Evolutionary conservation across 2,329 filamentous ascomycete genomes (phyloP), one percentile per base, ranked within the genome.

Genomic region (Cercospora nicotianae): DNA sequence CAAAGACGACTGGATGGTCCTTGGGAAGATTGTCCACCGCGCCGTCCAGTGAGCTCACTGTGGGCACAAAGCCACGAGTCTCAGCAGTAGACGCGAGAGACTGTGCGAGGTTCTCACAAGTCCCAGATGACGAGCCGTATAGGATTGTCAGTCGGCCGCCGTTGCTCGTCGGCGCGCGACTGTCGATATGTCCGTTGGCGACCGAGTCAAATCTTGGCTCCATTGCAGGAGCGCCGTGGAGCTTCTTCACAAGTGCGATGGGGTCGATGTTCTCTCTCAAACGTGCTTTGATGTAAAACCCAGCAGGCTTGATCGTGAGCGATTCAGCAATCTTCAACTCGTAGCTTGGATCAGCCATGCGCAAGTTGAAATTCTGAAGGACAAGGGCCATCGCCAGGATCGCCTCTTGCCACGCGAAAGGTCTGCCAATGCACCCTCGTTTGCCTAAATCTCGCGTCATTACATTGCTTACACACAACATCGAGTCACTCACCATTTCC

Each of bases 91-190:
- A 81, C 0, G 87, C 88, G 9, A 93, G 77, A 30, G 85, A 82
- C 69, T 90, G 85, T 0, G 91, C 88, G 57, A 93, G 83, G 1
- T 87, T 83, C 77, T 92, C 89, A 76, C 91, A 93, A 1, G 91
- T 94, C 0, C 91, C 91, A 1, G 87, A 87, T 74, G 92, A 92
- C 12, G 89, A 91, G 3, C 91, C 91, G 74, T 91, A 93, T 58
- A 89, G 85, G n/a, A 94, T 85, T 20, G 85, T 85, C 72, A 94
- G 81, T 1, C 82, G 82, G 69, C 31, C 60, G 16, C 39, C 28
- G 23, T n/a, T 12, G 5, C 0, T 2, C 2, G 3, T 18, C 7
- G 36, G 23, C 5, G 36, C 33, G 13, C 12, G 16, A 9, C 12
- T 30, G 3, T n/a, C 13, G 23, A 2, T 30, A 18, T n/a, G n/a